These are phyloP conservation scores for Fomitopsis serialis DNA, from an alignment of 768 basidiomycete genomes.

Conservation along the genomic window DNA sequence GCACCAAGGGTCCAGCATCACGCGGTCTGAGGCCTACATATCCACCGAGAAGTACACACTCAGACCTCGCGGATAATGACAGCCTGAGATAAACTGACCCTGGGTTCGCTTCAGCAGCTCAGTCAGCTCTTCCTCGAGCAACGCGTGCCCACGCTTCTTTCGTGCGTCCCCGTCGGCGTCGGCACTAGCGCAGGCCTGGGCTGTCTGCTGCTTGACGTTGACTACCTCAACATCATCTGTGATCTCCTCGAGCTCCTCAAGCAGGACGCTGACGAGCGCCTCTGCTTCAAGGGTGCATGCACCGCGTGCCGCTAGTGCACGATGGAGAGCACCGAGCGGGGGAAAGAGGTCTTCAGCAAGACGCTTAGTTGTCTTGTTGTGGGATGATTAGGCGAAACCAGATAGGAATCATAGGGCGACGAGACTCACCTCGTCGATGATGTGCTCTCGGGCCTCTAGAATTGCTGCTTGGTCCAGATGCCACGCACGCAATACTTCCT, in stretches of 20 bases:
- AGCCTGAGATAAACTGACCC: slow-evolving; percentile 1
- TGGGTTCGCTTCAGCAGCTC: slow-evolving; percentile 8
- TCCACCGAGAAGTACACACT: not conserved
- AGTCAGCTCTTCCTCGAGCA: not conserved
- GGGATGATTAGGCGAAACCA: not conserved
- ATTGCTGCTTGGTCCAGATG: slow-evolving; percentile 23
- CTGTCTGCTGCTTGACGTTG: not conserved
- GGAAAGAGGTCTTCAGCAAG: slow-evolving; percentile 20
- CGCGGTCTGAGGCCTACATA: not conserved
- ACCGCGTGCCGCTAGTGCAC: slow-evolving; percentile 13
- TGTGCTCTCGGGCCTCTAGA: slow-evolving; percentile 17
- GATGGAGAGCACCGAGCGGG: slow-evolving; percentile 21
- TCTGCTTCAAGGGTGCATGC: slow-evolving; percentile 22
- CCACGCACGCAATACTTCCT: slow-evolving; percentile 28
- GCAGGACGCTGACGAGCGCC: slow-evolving; percentile 27
- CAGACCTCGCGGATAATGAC: not conserved
- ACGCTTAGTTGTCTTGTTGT: slow-evolving; percentile 14
- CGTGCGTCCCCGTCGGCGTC: not conserved
- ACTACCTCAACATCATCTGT: slow-evolving; percentile 7
- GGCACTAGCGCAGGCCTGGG: not conserved
- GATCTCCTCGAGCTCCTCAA: slow-evolving; percentile 27
- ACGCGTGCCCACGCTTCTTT: not conserved
- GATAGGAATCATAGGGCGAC: too few relatives aligned
- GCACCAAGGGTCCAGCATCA: slow-evolving; percentile 7
- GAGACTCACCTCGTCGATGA: slow-evolving; percentile 23